Conservation (phyloP, 108 stramenopile genomes). For the Parietichytrium sp. region DNA sequence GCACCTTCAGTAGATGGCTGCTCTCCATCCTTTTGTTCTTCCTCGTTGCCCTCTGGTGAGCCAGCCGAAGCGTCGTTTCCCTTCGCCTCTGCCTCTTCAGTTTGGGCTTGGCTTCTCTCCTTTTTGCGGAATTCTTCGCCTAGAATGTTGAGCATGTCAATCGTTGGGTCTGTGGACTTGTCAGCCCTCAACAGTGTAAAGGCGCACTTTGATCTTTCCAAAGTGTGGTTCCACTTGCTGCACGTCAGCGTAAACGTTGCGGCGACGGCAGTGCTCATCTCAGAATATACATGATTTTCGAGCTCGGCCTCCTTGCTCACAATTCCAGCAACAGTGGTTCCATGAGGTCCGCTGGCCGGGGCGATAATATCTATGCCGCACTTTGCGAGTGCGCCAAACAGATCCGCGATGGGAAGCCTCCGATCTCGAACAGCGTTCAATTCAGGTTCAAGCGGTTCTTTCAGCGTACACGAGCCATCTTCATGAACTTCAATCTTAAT, state of each 20-base stretch:
- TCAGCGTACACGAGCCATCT: background rate
- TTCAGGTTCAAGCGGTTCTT: background rate
- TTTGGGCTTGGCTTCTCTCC: background rate
- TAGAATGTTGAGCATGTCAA: background rate
- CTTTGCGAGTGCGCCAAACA: background rate
- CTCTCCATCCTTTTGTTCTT: background rate
- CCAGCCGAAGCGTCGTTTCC: background rate
- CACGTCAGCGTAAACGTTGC: background rate
- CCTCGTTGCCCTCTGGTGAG: background rate
- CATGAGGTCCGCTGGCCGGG: no score
- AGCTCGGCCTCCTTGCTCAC: background rate
- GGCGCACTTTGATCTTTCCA: background rate
- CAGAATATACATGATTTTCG: background rate
- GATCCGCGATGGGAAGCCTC: background rate
- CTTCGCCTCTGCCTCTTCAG: background rate
- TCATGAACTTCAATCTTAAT: background rate
- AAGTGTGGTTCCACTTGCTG: background rate
- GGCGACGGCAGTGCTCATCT: conserved; percentile 2
- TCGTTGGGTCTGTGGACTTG: background rate
- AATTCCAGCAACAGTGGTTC: no score
- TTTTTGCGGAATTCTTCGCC: background rate
- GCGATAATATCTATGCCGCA: background rate
- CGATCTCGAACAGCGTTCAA: background rate
- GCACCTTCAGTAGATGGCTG: background rate
- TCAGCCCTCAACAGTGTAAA: background rate